Percentiles rank a stretch among this genome's conserved stretches.
phyloP scores from a whole-genome alignment of 768 basidiomycete genomes.

The Leucosporidium yakuticum region DNA sequence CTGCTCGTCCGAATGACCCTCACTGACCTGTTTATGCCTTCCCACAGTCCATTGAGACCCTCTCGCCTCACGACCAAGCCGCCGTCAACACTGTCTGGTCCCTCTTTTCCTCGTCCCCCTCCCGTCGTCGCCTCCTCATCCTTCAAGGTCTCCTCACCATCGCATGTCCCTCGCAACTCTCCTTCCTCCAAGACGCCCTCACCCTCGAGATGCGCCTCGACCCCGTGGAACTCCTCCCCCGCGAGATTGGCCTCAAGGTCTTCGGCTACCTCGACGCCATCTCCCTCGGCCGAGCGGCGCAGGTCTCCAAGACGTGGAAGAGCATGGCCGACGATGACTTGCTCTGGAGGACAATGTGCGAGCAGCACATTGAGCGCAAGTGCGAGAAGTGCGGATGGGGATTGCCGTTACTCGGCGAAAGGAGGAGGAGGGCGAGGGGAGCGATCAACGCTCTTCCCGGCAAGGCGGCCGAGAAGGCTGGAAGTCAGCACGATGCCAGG shows the following conservation, averaged over 20 bases:
- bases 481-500: slow-evolving; percentile 8
- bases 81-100: slow-evolving; percentile 91
- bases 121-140: slow-evolving; percentile 83
- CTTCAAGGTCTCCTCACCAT: slow-evolving; percentile 95
- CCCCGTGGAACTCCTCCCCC: slow-evolving; percentile 82
- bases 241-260: slow-evolving; percentile 84
- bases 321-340: slow-evolving; percentile 87
- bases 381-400: slow-evolving; percentile 98
- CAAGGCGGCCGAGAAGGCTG: slow-evolving; percentile 10
- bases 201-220: slow-evolving; percentile 90
- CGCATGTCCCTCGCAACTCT: slow-evolving; percentile 98
- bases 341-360: slow-evolving; percentile 92
- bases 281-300: slow-evolving; percentile 75
- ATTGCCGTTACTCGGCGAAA: slow-evolving; percentile 78
- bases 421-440: slow-evolving; percentile 45
- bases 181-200: slow-evolving; percentile 87
- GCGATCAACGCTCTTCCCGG: slow-evolving; percentile 23
- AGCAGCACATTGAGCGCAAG: slow-evolving; percentile 95
- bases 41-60: slow-evolving; percentile 74
- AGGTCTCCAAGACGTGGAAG: slow-evolving; percentile 81
- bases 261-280: slow-evolving; percentile 78
- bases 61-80: slow-evolving; percentile 73
- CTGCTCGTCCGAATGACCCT: neutral
- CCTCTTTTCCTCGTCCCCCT: slow-evolving; percentile 88
- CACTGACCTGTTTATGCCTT: slow-evolving; percentile 5